phyloP scores from a whole-genome alignment of 1,284 basidiomycete genomes.

The Cryptococcus floricola region DNA sequence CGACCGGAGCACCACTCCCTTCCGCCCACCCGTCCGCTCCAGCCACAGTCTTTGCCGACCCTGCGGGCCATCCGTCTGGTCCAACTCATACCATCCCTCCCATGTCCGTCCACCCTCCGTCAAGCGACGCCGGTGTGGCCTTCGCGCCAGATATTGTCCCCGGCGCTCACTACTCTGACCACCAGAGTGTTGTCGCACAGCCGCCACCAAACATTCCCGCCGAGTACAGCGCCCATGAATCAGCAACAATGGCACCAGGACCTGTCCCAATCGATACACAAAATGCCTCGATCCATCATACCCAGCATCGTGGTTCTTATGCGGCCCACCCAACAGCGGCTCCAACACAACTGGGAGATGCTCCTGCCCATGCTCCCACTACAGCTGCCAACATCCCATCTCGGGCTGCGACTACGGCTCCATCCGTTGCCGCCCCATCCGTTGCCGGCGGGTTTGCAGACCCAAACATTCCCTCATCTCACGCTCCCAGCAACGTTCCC shows the following conservation, averaged over 20 bases:
- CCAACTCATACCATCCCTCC: not conserved
- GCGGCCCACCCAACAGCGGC: constrained; percentile 4
- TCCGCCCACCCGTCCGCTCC: not conserved
- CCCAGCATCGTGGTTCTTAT: constrained; percentile 3
- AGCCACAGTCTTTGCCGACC: constrained; percentile 8
- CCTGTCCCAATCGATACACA: constrained; percentile 9
- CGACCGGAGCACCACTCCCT: not conserved
- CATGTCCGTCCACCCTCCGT: not conserved
- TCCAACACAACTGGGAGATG: too few species aligned
- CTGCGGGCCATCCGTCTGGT: not conserved
- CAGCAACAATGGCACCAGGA: constrained; percentile 1
- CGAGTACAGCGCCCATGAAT: constrained; percentile 8
- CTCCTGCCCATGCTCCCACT: too few species aligned
- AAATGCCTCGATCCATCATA: constrained; percentile 11
- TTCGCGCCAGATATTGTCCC: constrained; percentile 1
- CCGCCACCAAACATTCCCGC: constrained; percentile 6
- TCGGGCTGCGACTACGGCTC: too few species aligned
- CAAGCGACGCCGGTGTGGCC: not conserved
- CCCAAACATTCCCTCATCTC: not conserved
- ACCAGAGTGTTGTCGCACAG: constrained; percentile 11
- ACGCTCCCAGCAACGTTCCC: constrained; percentile 8
- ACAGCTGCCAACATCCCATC: too few species aligned
- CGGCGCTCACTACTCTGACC: constrained; percentile 17
- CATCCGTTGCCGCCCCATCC: not conserved
- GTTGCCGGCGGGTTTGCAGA: not conserved